Percentiles rank a stretch among this genome's conserved stretches.
These are phyloP conservation scores for Posidonia australis DNA, from an alignment of 106 monocot genomes.

Conservation along the genomic window DNA sequence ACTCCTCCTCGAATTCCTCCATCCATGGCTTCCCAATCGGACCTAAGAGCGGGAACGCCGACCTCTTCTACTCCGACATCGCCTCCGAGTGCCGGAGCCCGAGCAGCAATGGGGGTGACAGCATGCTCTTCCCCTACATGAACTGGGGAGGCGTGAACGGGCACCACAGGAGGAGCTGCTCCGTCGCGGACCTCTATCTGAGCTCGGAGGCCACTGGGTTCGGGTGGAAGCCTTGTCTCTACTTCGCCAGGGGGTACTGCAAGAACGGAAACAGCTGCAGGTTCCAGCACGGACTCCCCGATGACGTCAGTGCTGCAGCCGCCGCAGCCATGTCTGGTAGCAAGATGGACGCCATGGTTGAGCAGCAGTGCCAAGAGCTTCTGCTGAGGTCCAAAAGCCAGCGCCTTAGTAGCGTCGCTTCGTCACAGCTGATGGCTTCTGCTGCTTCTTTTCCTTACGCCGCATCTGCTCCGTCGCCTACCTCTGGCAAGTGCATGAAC, in stretches of 20 bases:
- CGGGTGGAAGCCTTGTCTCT: conserved; percentile 81
- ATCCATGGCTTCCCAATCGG: conserved; percentile 10
- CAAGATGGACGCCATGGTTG: conserved; percentile 41
- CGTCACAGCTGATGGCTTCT: conserved; percentile 32
- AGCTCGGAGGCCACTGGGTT: conserved; percentile 28
- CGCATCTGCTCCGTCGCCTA: conserved; percentile 28
- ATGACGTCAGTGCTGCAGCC: conserved; percentile 17
- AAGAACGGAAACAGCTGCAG: conserved; percentile 78
- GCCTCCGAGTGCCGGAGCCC: conserved; percentile 28
- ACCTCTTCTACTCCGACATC: conserved; percentile 19
- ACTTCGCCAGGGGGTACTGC: conserved; percentile 81
- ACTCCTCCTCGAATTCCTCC: conserved; percentile 1
- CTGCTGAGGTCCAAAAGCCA: conserved; percentile 74
- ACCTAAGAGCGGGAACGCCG: conserved; percentile 1
- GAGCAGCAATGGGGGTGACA: conserved; percentile 16
- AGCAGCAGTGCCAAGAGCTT: conserved; percentile 67
- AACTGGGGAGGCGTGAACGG: conserved; percentile 21
- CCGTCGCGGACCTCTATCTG: conserved; percentile 48
- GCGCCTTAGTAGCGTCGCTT: conserved; percentile 17
- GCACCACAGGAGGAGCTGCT: conserved; percentile 34
- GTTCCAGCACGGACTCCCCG: conserved; percentile 56
- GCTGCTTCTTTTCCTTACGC: conserved; percentile 45
- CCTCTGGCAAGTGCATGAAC: conserved; percentile 43
- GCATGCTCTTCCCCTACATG: conserved; percentile 27
- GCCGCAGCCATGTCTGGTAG: background rate